These are phyloP conservation scores for Mimosa pudica DNA, from an alignment of 306 rosid genomes.

Conservation along the genomic window DNA sequence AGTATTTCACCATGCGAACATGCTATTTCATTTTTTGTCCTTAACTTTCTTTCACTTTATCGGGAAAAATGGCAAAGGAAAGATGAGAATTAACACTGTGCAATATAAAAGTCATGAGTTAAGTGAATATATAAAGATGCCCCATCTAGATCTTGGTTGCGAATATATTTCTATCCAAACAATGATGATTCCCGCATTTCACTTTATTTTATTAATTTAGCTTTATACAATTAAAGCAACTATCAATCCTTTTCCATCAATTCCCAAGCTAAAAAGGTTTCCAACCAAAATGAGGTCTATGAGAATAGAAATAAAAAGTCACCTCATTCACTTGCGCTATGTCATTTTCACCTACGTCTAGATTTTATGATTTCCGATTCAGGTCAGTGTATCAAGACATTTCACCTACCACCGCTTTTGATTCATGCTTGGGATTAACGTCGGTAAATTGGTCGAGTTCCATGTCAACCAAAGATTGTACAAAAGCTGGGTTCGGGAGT, in stretches of 20 bases:
- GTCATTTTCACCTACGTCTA: constrained; percentile 4
- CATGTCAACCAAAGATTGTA: neutral
- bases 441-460: neutral
- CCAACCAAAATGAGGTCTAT: constrained; percentile 53
- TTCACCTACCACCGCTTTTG: neutral
- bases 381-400: neutral
- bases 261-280: constrained; percentile 77
- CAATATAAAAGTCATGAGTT: constrained; percentile 54
- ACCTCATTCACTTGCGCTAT: neutral
- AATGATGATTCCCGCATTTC: constrained; percentile 56
- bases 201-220: constrained; percentile 47
- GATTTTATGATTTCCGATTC: neutral
- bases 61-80: constrained; percentile 40
- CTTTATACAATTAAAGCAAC: constrained; percentile 37
- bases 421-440: neutral
- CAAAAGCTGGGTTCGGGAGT: neutral
- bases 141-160: constrained; percentile 53
- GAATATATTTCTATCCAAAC: constrained; percentile 63
- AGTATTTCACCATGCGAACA: constrained; percentile 60
- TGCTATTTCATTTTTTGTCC: constrained; percentile 47
- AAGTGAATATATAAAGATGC: constrained; percentile 48
- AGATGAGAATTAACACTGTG: constrained; percentile 40
- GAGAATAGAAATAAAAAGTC: constrained; percentile 56
- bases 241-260: constrained; percentile 71
- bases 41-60: constrained; percentile 49